A percentile compares a stretch with the other conserved stretches of the same genome.
Conservation (phyloP, 106 monocot genomes). For the Triglochin maritima region DNA sequence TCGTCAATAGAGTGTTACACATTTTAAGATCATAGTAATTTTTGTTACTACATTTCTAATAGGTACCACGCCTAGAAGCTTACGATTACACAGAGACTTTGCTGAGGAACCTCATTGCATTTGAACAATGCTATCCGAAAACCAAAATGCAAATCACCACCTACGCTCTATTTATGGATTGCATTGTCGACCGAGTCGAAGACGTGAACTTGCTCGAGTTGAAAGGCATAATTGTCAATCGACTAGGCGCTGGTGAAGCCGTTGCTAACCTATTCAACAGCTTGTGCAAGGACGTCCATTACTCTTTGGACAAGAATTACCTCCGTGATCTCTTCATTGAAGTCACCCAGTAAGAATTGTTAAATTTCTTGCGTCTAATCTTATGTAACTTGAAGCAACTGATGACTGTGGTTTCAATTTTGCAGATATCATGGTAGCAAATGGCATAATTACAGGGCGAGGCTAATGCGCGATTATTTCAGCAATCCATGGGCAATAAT, state of each 20-base stretch:
- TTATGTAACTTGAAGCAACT: too few relatives aligned
- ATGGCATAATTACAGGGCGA: conserved; percentile 2
- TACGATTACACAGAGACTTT: too few relatives aligned
- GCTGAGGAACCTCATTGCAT: too few relatives aligned
- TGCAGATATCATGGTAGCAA: not conserved
- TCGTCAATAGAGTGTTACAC: too few relatives aligned
- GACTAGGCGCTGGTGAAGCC: conserved; percentile 1
- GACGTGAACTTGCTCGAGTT: conserved; percentile 1
- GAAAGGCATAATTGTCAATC: conserved; percentile 1
- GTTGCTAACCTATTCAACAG: conserved; percentile 3
- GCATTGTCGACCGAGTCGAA: not conserved
- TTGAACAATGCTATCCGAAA: too few relatives aligned
- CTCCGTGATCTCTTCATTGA: not conserved
- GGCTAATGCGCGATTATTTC: conserved; percentile 4
- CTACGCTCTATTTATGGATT: not conserved
- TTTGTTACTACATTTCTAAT: too few relatives aligned
- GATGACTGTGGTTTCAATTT: too few relatives aligned
- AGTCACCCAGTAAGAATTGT: not conserved
- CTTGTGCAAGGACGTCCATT: not conserved
- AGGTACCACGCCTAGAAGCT: too few relatives aligned
- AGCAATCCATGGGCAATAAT: conserved; percentile 8
- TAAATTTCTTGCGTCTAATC: too few relatives aligned
- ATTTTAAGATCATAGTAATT: too few relatives aligned
- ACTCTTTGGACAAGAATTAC: not conserved
- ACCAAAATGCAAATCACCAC: not conserved